These are phyloP conservation scores for Cucurbita pepo DNA, from an alignment of 306 rosid species.

Conservation along the genomic window DNA sequence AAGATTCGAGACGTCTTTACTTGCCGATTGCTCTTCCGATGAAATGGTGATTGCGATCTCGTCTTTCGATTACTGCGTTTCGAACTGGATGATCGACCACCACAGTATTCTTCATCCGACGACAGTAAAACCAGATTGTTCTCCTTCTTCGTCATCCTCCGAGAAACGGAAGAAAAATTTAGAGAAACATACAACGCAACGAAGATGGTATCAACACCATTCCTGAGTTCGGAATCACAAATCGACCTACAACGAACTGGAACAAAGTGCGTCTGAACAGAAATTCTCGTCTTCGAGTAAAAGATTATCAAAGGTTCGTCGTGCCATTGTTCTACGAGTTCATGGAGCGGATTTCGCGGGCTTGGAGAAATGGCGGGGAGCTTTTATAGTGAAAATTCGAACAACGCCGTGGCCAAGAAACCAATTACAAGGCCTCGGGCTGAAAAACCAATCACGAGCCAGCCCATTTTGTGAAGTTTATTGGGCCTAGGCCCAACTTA, in stretches of 20 bases:
- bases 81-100: slow-evolving; percentile 21
- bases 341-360: background rate
- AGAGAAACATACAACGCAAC: background rate
- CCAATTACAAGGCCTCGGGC: background rate
- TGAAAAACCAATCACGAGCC: background rate
- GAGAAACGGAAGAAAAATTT: background rate
- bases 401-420: slow-evolving; percentile 1
- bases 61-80: slow-evolving; percentile 15
- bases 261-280: background rate
- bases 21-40: slow-evolving; percentile 28
- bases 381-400: background rate
- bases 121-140: slow-evolving; percentile 36
- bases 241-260: background rate
- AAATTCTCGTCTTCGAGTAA: background rate
- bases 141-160: slow-evolving; percentile 59
- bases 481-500: background rate
- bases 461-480: background rate
- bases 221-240: background rate
- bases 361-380: background rate
- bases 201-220: background rate
- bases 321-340: background rate
- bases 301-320: background rate
- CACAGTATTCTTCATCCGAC: slow-evolving; percentile 44
- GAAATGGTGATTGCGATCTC: slow-evolving; percentile 20
- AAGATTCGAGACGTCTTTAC: slow-evolving; percentile 52